phyloP scores from a whole-genome alignment of 805 yeast genomes.

The Wickerhamomyces strasburgensis region DNA sequence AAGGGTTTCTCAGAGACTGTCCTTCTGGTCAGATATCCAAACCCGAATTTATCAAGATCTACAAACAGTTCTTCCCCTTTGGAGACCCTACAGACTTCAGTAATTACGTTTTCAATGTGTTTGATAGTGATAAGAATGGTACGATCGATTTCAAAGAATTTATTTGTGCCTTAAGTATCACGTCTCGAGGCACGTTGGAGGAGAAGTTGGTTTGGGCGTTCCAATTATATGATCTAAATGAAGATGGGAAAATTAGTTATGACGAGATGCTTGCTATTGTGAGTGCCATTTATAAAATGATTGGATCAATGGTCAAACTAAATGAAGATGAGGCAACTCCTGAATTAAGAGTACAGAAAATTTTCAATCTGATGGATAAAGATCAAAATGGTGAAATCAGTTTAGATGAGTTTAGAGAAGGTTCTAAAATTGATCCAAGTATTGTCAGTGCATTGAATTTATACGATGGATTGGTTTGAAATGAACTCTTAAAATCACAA shows the following conservation, averaged over 20 bases:
- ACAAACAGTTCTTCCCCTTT: constrained; percentile 96
- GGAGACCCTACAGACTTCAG: constrained; percentile 95
- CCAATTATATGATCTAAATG: constrained; percentile 77
- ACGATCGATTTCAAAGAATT: constrained; percentile 89
- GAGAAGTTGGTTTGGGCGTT: constrained; percentile 91
- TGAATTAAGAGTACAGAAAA: constrained; percentile 76
- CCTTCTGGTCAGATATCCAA: constrained; percentile 84
- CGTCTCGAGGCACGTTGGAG: constrained; percentile 78
- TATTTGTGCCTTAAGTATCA: constrained; percentile 78
- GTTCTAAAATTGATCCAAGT: constrained; percentile 73
- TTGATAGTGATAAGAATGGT: constrained; percentile 78
- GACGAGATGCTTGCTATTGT: constrained; percentile 78
- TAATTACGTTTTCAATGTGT: constrained; percentile 79
- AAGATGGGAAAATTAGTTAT: constrained; percentile 69
- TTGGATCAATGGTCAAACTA: constrained; percentile 86
- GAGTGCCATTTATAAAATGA: constrained; percentile 86
- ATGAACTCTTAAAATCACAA: no score
- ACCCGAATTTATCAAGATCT: constrained; percentile 85
- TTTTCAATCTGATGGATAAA: constrained; percentile 70
- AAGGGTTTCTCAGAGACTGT: constrained; percentile 91
- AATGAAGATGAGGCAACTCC: constrained; percentile 92
- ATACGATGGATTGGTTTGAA: constrained; percentile 76
- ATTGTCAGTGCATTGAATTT: constrained; percentile 71
- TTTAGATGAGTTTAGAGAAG: constrained; percentile 79
- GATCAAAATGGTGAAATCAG: constrained; percentile 64